phyloP scores from a whole-genome alignment of 495 filamentous ascomycete species.

The Penicillium dipodomyicola region DNA sequence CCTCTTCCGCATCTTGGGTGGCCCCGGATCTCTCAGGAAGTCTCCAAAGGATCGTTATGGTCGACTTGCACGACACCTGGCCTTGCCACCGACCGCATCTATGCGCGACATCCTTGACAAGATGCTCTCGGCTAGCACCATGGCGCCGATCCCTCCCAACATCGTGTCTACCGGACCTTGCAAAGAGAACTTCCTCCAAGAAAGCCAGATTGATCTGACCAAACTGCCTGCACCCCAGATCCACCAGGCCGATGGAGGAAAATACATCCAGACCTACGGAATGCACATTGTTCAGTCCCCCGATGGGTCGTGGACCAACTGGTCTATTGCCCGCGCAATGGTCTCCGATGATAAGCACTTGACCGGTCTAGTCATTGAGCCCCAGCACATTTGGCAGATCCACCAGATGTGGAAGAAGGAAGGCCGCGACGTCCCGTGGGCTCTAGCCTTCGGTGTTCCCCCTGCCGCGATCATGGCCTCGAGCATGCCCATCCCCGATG shows the following conservation, averaged over 20 bases:
- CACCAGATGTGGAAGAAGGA: constrained; percentile 38
- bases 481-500: constrained; percentile 40
- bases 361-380: constrained; percentile 30
- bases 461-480: constrained; percentile 41
- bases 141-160: constrained; percentile 29
- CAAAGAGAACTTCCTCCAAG: constrained; percentile 36
- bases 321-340: constrained; percentile 45
- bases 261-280: constrained; percentile 43
- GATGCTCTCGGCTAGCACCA: constrained; percentile 26
- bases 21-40: constrained; percentile 29
- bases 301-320: constrained; percentile 42
- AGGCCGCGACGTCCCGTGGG: constrained; percentile 39
- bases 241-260: constrained; percentile 31
- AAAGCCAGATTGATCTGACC: constrained; percentile 37
- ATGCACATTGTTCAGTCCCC: constrained; percentile 40
- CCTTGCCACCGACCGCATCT: constrained; percentile 28
- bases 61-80: constrained; percentile 36
- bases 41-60: constrained; percentile 31
- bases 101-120: constrained; percentile 33
- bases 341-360: constrained; percentile 35
- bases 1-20: constrained; percentile 40
- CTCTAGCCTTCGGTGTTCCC: constrained; percentile 39
- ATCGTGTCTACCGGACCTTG: constrained; percentile 29
- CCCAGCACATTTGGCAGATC: constrained; percentile 39
- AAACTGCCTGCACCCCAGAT: constrained; percentile 31